phyloP scores from a whole-genome alignment of 163 green algal species.

The Scenedesmus sp. region DNA sequence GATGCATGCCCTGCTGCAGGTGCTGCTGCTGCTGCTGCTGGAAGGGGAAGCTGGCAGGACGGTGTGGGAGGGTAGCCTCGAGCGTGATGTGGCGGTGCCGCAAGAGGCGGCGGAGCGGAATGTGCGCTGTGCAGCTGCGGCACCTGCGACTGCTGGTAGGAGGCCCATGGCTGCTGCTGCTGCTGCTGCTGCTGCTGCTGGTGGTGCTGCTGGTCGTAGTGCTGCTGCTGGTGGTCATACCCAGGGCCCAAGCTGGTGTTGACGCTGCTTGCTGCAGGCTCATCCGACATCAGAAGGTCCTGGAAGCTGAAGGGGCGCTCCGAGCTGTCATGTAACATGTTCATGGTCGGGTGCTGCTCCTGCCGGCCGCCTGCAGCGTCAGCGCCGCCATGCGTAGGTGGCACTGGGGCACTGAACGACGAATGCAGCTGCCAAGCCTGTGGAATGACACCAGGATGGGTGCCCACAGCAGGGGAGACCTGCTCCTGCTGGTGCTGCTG shows the following conservation, averaged over 20 bases:
- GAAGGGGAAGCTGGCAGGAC: not conserved
- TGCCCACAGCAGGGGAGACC: not conserved
- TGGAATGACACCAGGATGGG: not conserved
- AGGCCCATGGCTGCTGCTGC: not conserved
- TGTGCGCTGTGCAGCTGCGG: not conserved
- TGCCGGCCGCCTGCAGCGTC: not conserved
- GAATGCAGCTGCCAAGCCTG: not conserved
- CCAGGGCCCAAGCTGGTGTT: not conserved
- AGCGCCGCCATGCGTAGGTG: not conserved
- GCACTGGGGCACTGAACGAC: not conserved
- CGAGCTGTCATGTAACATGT: not conserved
- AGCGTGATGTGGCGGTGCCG: not conserved
- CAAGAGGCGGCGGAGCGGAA: not conserved
- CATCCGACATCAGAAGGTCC: slow-evolving; percentile 13
- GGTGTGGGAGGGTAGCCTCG: not conserved
- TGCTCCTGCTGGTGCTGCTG: no score
- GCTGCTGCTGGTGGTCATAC: no score
- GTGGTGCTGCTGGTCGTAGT: no score
- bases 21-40: slow-evolving; percentile 22
- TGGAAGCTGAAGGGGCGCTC: not conserved
- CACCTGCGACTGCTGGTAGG: not conserved
- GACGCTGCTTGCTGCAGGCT: not conserved
- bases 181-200: not conserved
- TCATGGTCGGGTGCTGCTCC: not conserved
- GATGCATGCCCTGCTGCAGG: slow-evolving; percentile 3